Base-by-base conservation (phyloP, 2,329 filamentous ascomycete species). In the Aureobasidium zeae region DNA sequence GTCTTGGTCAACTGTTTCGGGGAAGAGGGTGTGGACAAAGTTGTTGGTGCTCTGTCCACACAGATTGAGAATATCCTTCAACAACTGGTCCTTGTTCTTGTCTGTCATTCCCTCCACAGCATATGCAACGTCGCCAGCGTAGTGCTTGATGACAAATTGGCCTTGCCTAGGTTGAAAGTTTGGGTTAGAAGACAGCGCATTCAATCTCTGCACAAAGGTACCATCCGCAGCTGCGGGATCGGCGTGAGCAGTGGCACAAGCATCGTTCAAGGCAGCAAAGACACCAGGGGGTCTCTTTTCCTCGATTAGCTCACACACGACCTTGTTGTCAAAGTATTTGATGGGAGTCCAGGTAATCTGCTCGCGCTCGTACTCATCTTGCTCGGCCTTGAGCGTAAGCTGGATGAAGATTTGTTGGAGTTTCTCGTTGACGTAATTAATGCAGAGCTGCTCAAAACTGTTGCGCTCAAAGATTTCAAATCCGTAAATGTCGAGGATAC, bases 401-500 rank as follows among this genome's bases (percentile, higher is more conserved):
- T 98, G 91, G 54, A 98, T 98, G 61, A 98, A 98, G 57, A 98
- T 96, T 60, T 98, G 91, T 65, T 98, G 91, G 46, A 98, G 71
- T 66, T 98, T 98, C 67, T 98, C 91, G 64, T 98, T 98, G 59
- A 96, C 93, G 59, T 96, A 98, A 70, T 98, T 98, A 73, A 98
- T 98, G 67, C 91, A 98, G 6, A 98, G 77, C 65, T 98, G 91
- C 63, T 98, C 91, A 57, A 98, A 98, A 52, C 86, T 95, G 69
- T 98, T 98, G 68, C 89, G 91, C 62, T 98, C 91, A 54, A 98
- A 98, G 53, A 98, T 98, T 61, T 98, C 91, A 58, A 98, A 98
- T 2, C 91, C 91, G 62, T 98, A 98, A 53, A 98, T 98, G 72
- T 98, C 91, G 53, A 98, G 73, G 59, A 98, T 96, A 59, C 91